Conservation (phyloP, 768 basidiomycete genomes). For the Jaapia argillacea region DNA sequence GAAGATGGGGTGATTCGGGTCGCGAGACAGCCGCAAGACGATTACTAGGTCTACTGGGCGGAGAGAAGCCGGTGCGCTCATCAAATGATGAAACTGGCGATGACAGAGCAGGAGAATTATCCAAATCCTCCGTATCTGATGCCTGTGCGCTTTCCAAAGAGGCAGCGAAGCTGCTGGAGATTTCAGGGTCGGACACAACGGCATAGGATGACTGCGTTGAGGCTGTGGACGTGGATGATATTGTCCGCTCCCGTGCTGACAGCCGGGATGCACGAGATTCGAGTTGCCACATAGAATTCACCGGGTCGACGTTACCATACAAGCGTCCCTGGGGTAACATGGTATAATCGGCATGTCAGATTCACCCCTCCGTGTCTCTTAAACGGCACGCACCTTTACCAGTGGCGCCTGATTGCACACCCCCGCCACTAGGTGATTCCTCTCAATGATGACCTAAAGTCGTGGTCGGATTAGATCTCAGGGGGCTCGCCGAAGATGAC, state of each 20-base stretch:
- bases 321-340: conserved; percentile 47
- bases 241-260: conserved; percentile 60
- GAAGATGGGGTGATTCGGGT: conserved; percentile 44
- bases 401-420: conserved; percentile 60
- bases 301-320: conserved; percentile 58
- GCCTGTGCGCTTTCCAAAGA: conserved; percentile 67
- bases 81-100: conserved; percentile 61
- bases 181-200: conserved; percentile 74
- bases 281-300: conserved; percentile 69
- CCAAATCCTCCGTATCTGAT: conserved; percentile 62
- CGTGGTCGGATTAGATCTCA: conserved; percentile 2
- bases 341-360: neutral
- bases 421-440: conserved; percentile 61
- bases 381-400: conserved; percentile 46
- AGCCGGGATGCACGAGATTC: conserved; percentile 51
- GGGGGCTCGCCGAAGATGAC: conserved; percentile 14
- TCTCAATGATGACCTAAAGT: conserved; percentile 60
- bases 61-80: conserved; percentile 11
- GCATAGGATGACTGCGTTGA: conserved; percentile 79
- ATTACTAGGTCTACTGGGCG: neutral
- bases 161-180: conserved; percentile 77
- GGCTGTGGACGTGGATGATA: conserved; percentile 62
- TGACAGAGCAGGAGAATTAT: conserved; percentile 41
- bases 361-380: too few relatives aligned
- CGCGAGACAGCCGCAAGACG: conserved; percentile 30